Evolutionary conservation across 2,329 filamentous ascomycete species (phyloP).

Genomic region (Pseudogymnoascus sp.): DNA sequence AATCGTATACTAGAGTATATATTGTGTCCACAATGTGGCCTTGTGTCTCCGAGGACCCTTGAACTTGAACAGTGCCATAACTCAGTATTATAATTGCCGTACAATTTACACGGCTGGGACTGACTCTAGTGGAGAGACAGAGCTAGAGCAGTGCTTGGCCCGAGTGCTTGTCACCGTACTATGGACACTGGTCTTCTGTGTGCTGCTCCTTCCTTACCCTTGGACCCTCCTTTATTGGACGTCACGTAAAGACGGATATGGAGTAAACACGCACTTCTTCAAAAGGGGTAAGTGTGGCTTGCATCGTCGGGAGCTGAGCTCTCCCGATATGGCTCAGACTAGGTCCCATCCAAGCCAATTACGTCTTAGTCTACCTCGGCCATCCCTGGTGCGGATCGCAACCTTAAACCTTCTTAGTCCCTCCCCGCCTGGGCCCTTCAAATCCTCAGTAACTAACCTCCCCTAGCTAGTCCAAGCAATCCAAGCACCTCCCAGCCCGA

Average conservation of each 20-base stretch:
- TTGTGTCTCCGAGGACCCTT: not conserved
- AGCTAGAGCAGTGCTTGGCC: not conserved
- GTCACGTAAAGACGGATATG: not conserved
- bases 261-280: not conserved
- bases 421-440: not conserved
- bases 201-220: not conserved
- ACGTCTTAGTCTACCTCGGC: not conserved
- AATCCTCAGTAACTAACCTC: not conserved
- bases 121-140: not conserved
- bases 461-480: not conserved
- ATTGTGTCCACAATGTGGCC: not conserved
- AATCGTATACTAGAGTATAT: too few relatives aligned
- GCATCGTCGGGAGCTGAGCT: not conserved
- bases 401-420: conserved; percentile 9
- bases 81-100: not conserved
- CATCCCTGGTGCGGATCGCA: conserved; percentile 12
- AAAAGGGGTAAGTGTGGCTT: not conserved
- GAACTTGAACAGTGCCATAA: not conserved
- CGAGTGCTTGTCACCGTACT: not conserved
- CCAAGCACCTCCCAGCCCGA: not conserved
- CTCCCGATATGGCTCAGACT: not conserved
- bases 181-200: too few relatives aligned
- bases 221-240: not conserved
- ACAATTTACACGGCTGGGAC: not conserved
- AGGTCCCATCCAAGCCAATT: not conserved